Conservation (phyloP, 2,329 filamentous ascomycete species). For the Talaromyces rugulosus region DNA sequence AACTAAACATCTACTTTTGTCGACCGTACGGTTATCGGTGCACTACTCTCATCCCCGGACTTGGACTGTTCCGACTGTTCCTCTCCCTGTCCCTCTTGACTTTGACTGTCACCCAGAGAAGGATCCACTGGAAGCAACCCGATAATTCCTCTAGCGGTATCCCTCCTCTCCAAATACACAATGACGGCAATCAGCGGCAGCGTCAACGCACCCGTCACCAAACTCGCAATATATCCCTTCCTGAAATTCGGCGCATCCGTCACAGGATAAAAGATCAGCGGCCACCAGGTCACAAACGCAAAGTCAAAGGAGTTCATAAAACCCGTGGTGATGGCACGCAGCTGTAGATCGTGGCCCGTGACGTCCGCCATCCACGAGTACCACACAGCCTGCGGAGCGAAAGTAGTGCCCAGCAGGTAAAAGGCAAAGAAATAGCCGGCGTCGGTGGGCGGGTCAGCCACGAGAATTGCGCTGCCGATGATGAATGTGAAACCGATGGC, state of each 20-base stretch:
- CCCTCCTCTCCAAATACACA: conserved; percentile 33
- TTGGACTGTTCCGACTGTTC: not conserved
- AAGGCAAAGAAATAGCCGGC: conserved; percentile 43
- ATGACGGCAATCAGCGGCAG: conserved; percentile 36
- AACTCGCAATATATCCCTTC: conserved; percentile 39
- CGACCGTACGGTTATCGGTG: conserved; percentile 3
- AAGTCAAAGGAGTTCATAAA: conserved; percentile 45
- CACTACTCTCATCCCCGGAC: not conserved
- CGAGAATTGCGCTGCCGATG: conserved; percentile 36
- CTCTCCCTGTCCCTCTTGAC: not conserved
- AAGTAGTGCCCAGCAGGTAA: conserved; percentile 43
- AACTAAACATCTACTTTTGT: conserved; percentile 4
- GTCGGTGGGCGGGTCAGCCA: conserved; percentile 29
- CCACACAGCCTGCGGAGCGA: conserved; percentile 45
- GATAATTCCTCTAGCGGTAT: conserved; percentile 21
- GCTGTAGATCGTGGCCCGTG: conserved; percentile 33
- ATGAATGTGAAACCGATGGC: conserved; percentile 42
- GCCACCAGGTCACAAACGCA: conserved; percentile 42
- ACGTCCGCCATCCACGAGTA: conserved; percentile 46
- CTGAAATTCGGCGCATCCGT: conserved; percentile 38
- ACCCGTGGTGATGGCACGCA: conserved; percentile 42
- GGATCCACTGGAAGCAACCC: conserved; percentile 13
- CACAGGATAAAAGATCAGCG: conserved; percentile 38
- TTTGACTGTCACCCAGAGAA: not conserved
- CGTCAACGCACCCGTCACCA: conserved; percentile 35